phyloP scores from a whole-genome alignment of 2,329 filamentous ascomycete genomes.

The Botryotinia narcissicola region DNA sequence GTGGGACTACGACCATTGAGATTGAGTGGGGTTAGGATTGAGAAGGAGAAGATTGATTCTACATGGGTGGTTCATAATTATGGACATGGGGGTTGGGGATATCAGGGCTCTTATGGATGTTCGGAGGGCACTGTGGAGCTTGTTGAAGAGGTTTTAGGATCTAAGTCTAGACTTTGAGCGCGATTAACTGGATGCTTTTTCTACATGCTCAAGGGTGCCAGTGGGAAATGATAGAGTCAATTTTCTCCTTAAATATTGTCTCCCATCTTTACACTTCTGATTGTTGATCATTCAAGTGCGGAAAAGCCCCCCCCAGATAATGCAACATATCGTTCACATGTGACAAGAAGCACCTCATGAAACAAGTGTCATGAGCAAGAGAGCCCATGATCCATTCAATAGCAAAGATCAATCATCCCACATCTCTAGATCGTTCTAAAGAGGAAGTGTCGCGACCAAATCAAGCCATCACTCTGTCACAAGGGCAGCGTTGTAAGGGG shows the following conservation, averaged over 20 bases:
- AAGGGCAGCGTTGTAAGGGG: neutral
- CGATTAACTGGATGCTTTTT: neutral
- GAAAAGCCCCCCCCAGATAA: neutral
- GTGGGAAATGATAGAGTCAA: neutral
- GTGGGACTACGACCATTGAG: constrained; percentile 65
- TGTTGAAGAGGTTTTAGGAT: constrained; percentile 51
- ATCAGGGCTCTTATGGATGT: constrained; percentile 65
- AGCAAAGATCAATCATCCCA: neutral
- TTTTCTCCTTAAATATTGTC: neutral
- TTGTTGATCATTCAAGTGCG: neutral
- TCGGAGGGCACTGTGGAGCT: constrained; percentile 64
- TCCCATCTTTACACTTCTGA: too few relatives aligned
- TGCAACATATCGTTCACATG: neutral
- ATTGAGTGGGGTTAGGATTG: constrained; percentile 58
- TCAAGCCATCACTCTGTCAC: neutral
- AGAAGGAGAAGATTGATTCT: constrained; percentile 57
- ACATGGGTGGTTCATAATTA: constrained; percentile 60
- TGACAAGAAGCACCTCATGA: neutral
- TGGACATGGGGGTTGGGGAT: constrained; percentile 62
- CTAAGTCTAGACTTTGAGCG: constrained; percentile 28
- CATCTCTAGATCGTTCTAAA: neutral
- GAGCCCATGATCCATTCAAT: neutral
- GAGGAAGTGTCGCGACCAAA: neutral
- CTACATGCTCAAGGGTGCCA: neutral
- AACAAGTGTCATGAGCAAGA: neutral